Evolutionary conservation across 345 rosid genomes (phyloP).

Genomic region (Atalantia buxifolia): DNA sequence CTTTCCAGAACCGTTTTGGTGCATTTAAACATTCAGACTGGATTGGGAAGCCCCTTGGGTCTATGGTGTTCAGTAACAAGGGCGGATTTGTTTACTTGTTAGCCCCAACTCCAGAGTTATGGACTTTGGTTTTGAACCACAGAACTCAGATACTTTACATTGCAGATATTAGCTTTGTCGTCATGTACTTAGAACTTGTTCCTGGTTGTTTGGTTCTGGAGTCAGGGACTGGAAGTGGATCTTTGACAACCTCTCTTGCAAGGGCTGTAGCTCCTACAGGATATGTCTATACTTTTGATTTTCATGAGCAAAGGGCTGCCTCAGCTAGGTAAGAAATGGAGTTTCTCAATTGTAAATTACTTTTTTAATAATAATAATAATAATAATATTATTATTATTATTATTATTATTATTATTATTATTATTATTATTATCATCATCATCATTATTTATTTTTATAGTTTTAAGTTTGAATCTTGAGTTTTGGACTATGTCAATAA

Average conservation of each 20-base stretch:
- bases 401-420: not conserved
- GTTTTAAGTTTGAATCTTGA: not conserved
- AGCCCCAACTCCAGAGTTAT: constrained; percentile 88
- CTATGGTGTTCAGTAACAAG: constrained; percentile 84
- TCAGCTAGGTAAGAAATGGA: constrained; percentile 65
- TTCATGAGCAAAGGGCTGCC: constrained; percentile 88
- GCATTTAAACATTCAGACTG: constrained; percentile 80
- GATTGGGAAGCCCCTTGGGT: constrained; percentile 94
- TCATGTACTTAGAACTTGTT: constrained; percentile 77
- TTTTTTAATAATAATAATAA: too few species aligned
- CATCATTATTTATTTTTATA: not conserved
- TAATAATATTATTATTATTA: too few species aligned
- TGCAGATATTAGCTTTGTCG: constrained; percentile 83
- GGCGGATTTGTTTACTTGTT: constrained; percentile 76
- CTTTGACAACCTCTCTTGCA: constrained; percentile 80
- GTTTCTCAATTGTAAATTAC: not conserved
- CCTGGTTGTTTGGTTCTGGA: constrained; percentile 92
- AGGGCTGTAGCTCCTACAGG: constrained; percentile 92
- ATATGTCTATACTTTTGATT: constrained; percentile 89
- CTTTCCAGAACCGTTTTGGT: constrained; percentile 90
- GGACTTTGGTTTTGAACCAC: constrained; percentile 94
- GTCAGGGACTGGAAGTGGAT: constrained; percentile 95
- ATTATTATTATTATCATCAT: not conserved
- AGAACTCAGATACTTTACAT: constrained; percentile 95
- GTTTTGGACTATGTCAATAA: not conserved